Evolutionary conservation across 441 rosid genomes (phyloP), one percentile per base, ranked within the genome.

Genomic region (Bruguiera hainesii): DNA sequence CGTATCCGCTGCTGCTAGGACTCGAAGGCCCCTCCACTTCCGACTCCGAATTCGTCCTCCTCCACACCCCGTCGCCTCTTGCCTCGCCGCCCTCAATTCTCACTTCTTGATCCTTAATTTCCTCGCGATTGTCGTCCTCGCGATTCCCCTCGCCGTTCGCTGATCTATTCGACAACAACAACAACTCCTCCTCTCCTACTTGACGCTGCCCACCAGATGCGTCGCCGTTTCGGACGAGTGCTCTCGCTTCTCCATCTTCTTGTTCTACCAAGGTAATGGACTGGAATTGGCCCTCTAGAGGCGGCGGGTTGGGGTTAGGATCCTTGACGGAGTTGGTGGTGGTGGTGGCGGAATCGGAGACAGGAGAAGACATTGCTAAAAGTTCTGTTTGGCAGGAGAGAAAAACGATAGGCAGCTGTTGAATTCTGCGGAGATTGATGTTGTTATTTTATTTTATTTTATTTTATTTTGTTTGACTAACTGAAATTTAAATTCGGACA

Each of bases 1-100:
- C 99, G 63, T 94, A 94, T 18, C 97, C 97, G 48, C 99, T 91
- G 67, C 97, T 94, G 61, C 92, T 86, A 21, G 99, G 94, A 71
- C 96, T 91, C 48, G 81, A 75, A 56, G 85, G 89, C 59, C 80
- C 85, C 28, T 81, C 93, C 61, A 82, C 82, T 73, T 87, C 90
- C 33, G 75, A 39, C 71, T 78, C 93, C 69, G 85, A 82, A 53
- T 78, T 81, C 51, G 57, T 67, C 77, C 80, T 76, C 73, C 79
- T 53, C 79, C 68, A 74, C 9, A 55, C 67, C 30, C 68, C 65
- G 49, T 67, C 56, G 60, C 19, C 25, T 1, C 60, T 31, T 15
- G 67, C 53, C 70, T 48, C 69, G 26, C 59, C 59, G 49, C 18
- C 65, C 25, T 39, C 35, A 23, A n/a, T 52, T 52, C 56, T 48